Percentiles rank a stretch among this genome's conserved stretches.
Conservation (phyloP, 208 protist species). For the Crithidia bombi region DNA sequence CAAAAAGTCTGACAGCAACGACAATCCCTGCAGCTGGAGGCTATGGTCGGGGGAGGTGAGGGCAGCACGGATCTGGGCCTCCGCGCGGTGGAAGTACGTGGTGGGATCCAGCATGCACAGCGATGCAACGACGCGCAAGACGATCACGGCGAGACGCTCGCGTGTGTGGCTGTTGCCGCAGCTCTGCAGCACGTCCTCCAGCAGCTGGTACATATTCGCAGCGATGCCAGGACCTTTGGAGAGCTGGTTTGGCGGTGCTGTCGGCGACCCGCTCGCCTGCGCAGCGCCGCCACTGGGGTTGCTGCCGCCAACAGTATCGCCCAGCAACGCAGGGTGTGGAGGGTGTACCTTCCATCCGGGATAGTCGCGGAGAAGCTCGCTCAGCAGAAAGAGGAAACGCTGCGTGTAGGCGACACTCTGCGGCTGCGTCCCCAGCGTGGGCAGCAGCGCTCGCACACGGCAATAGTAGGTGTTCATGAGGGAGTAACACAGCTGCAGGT, state of each 20-base stretch:
- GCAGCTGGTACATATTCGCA: constrained; percentile 66
- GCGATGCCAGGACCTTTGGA: constrained; percentile 64
- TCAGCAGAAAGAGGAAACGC: constrained; percentile 90
- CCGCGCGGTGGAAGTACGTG: constrained; percentile 65
- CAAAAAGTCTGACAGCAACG: constrained; percentile 83
- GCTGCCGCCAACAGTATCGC: constrained; percentile 23
- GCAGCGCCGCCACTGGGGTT: not conserved
- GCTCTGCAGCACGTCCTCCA: constrained; percentile 53
- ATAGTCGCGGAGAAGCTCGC: constrained; percentile 82
- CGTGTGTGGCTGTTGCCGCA: constrained; percentile 30
- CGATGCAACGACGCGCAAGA: constrained; percentile 71
- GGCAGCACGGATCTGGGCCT: constrained; percentile 49
- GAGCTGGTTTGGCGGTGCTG: constrained; percentile 52
- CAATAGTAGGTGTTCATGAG: constrained; percentile 91
- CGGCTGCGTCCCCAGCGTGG: constrained; percentile 45
- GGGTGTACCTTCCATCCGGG: constrained; percentile 68
- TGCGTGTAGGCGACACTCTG: constrained; percentile 73
- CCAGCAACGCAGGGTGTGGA: constrained; percentile 28
- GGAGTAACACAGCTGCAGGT: constrained; percentile 78
- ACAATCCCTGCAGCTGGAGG: constrained; percentile 69
- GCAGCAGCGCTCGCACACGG: constrained; percentile 51
- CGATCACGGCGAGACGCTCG: constrained; percentile 51
- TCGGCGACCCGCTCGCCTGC: not conserved
- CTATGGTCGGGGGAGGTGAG: constrained; percentile 42
- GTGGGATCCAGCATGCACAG: constrained; percentile 85